phyloP scores from a whole-genome alignment of 2,329 filamentous ascomycete species.

The Talaromyces sp. region DNA sequence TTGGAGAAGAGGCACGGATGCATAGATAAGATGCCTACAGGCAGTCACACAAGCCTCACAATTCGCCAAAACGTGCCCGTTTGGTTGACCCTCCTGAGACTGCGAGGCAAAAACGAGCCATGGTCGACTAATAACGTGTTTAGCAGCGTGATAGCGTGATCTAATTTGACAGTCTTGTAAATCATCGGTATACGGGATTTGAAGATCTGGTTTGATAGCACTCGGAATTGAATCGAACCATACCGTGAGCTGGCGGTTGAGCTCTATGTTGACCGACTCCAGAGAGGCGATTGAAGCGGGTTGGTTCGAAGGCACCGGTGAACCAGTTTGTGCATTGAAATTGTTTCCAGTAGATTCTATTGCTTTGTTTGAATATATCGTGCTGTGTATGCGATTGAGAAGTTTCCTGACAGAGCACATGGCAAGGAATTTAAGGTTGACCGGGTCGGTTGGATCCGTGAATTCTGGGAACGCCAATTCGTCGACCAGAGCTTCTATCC shows the following conservation, averaged over 20 bases:
- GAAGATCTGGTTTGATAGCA: slow-evolving; percentile 16
- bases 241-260: slow-evolving; percentile 15
- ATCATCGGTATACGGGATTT: slow-evolving; percentile 6
- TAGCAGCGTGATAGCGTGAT: slow-evolving; percentile 18
- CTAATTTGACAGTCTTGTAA: slow-evolving; percentile 18
- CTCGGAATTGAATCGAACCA: slow-evolving; percentile 19
- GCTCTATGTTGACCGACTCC: slow-evolving; percentile 17
- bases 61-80: slow-evolving; percentile 13
- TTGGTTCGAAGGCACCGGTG: not conserved
- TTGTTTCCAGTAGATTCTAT: not conserved
- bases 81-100: slow-evolving; percentile 4
- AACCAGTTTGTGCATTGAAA: not conserved
- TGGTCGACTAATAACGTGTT: slow-evolving; percentile 21
- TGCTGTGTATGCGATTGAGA: slow-evolving; percentile 20
- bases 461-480: slow-evolving; percentile 18
- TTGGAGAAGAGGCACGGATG: slow-evolving; percentile 10
- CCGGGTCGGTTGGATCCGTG: slow-evolving; percentile 11
- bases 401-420: slow-evolving; percentile 23
- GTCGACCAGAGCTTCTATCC: slow-evolving; percentile 19
- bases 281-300: slow-evolving; percentile 13
- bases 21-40: slow-evolving; percentile 19
- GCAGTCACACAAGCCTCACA: slow-evolving; percentile 18
- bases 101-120: slow-evolving; percentile 19
- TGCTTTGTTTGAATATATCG: slow-evolving; percentile 10
- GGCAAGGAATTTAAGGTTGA: slow-evolving; percentile 18